Conservation (phyloP, 2,329 filamentous ascomycete species). For the Cytospora piceicola region DNA sequence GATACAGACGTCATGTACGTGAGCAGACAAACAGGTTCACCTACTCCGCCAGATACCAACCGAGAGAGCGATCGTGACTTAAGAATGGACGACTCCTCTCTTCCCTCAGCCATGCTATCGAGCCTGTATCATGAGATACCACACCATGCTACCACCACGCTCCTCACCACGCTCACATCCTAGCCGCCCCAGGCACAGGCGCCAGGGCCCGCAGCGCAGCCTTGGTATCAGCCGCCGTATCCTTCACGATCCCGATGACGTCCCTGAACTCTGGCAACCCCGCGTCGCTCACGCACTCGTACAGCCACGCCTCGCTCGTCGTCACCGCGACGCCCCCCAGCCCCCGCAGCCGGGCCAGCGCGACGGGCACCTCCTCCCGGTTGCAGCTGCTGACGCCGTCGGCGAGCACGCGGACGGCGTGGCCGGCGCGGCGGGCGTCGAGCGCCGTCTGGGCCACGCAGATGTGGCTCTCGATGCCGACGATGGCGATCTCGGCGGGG, state of each 20-base stretch:
- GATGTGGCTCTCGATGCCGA: slow-evolving; percentile 93
- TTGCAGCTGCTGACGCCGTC: slow-evolving; percentile 92
- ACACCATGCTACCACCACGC: neutral
- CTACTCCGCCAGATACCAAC: too few species aligned
- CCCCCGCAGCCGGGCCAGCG: slow-evolving; percentile 73
- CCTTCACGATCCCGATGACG: slow-evolving; percentile 79
- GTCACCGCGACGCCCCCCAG: slow-evolving; percentile 76
- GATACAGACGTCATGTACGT: too few species aligned
- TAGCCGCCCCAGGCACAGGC: slow-evolving; percentile 46
- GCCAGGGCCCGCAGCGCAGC: slow-evolving; percentile 68
- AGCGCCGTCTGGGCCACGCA: slow-evolving; percentile 92
- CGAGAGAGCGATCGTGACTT: too few species aligned
- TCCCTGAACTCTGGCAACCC: slow-evolving; percentile 71
- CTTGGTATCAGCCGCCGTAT: slow-evolving; percentile 71
- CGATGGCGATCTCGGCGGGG: slow-evolving; percentile 67
- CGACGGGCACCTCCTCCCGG: slow-evolving; percentile 76
- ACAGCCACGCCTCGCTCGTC: slow-evolving; percentile 86
- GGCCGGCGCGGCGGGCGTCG: slow-evolving; percentile 74
- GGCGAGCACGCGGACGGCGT: slow-evolving; percentile 83
- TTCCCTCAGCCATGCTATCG: too few species aligned
- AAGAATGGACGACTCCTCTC: neutral
- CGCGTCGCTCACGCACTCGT: slow-evolving; percentile 87
- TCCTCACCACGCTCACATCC: slow-evolving; percentile 46
- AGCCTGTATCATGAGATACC: too few species aligned
- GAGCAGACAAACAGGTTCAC: too few species aligned